phyloP scores from a whole-genome alignment of 2,329 filamentous ascomycete species.

The Pseudocercospora macadamiae region DNA sequence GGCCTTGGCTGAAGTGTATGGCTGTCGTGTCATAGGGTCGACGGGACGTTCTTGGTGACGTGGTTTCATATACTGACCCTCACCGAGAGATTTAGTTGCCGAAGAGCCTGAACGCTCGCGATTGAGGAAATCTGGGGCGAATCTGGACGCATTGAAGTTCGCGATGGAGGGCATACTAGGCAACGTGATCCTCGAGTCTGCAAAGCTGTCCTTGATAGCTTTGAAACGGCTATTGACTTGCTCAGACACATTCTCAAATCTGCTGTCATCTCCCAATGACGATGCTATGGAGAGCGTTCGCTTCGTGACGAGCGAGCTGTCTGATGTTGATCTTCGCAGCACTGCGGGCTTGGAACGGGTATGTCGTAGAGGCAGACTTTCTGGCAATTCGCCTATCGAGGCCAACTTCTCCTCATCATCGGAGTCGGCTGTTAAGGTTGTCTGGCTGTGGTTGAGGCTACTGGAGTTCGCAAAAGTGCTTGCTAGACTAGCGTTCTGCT shows the following conservation, averaged over 20 bases:
- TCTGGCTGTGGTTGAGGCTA: not conserved
- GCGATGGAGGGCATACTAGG: conserved; percentile 57
- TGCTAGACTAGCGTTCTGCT: not conserved
- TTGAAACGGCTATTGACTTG: conserved; percentile 89
- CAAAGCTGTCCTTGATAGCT: conserved; percentile 84
- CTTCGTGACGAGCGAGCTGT: conserved; percentile 75
- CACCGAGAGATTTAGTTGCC: conserved; percentile 14
- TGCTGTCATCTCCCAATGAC: conserved; percentile 79
- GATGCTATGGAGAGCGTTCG: conserved; percentile 76
- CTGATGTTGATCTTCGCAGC: conserved; percentile 68
- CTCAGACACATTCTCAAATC: conserved; percentile 77
- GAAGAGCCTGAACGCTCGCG: conserved; percentile 32
- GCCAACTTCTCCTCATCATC: conserved; percentile 27
- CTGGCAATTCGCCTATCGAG: conserved; percentile 27
- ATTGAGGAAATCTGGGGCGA: conserved; percentile 35
- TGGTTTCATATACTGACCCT: not conserved
- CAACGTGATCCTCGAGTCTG: conserved; percentile 76
- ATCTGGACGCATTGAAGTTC: conserved; percentile 30
- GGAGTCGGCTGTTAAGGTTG: not conserved
- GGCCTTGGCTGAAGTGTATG: conserved; percentile 29
- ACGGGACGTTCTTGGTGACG: conserved; percentile 22
- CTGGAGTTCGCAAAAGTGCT: not conserved
- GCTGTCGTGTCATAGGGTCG: conserved; percentile 33
- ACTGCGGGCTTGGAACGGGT: conserved; percentile 26
- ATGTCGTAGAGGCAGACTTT: conserved; percentile 20